Conservation (phyloP, 2,329 filamentous ascomycete genomes). For the Paramyrothecium roridum region DNA sequence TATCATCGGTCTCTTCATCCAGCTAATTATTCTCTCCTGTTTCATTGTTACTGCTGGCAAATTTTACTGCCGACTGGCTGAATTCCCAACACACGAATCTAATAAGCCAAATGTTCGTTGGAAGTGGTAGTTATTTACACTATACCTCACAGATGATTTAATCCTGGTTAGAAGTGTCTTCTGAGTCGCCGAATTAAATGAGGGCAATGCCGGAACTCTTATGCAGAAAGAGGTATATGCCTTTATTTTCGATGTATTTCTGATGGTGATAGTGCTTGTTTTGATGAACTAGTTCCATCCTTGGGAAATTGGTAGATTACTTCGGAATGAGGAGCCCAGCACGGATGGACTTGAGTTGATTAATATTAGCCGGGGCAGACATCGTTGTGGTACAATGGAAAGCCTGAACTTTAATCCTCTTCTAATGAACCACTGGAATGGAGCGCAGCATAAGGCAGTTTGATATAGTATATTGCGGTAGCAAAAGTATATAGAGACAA, state of each 20-base stretch:
- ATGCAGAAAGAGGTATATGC: conserved; percentile 23
- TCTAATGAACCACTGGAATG: too few relatives aligned
- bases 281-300: conserved; percentile 7
- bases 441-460: too few relatives aligned
- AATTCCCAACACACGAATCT: not conserved
- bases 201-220: conserved; percentile 23
- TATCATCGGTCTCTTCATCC: conserved; percentile 46
- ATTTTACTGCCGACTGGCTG: conserved; percentile 32
- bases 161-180: conserved; percentile 36
- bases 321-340: too few relatives aligned
- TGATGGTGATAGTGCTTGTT: conserved; percentile 22
- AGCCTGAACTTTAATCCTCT: too few relatives aligned
- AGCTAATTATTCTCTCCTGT: conserved; percentile 49
- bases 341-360: too few relatives aligned
- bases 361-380: too few relatives aligned
- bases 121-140: conserved; percentile 17
- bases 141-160: conserved; percentile 16
- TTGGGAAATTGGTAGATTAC: too few relatives aligned
- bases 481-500: too few relatives aligned
- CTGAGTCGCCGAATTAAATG: conserved; percentile 34
- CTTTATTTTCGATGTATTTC: conserved; percentile 28
- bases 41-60: conserved; percentile 42
- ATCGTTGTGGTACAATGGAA: too few relatives aligned
- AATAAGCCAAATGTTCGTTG: conserved; percentile 14
- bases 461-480: too few relatives aligned